Evolutionary conservation across 768 basidiomycete genomes (phyloP), one percentile per base, ranked within the genome.

Genomic region (Clitopilus hobsonii): DNA sequence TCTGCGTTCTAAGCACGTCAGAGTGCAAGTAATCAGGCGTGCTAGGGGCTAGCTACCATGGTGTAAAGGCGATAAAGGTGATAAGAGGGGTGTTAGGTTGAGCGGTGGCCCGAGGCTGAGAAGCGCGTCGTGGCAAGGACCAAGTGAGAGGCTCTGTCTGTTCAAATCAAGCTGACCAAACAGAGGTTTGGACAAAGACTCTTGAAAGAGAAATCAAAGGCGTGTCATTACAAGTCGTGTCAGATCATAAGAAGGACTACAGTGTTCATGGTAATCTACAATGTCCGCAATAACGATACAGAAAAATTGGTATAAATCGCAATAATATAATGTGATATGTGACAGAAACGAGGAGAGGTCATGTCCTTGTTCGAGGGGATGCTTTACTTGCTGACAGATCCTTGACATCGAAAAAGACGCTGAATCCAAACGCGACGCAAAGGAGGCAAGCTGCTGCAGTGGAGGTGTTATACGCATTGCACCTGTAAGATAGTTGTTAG

Each of bases 401-500:
- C 65, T 86, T 84, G 51, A 87, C 77, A 55, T 81, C 83, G 64
- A 87, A 86, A 65, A 84, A 88, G 18, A 75, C 65, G 60, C 78
- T 82, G 24, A 83, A 60, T 8, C 74, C 75, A 61, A 86, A 89
- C 1, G 76, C 66, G 38, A 87, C 61, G 52, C 73, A 75, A 13
- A 87, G 67, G 30, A 89, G 58, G 63, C 83, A 88, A 4, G 85
- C 76, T 24, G 79, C 76, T 13, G 87, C 85, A 1, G 80, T 76
- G 5, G 85, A 85, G 11, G 82, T 71, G 63, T 88, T 89, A 67
- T 86, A 89, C 6, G 83, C 84, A 60, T 82, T 83, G 66, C 87
- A 88, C 86, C 86, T 86, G 56, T 2, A 30, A 6, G 30, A 49
- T 16, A 54, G 16, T 16, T 22, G 32, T 28, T 10, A 8, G 10